phyloP scores from a whole-genome alignment of 768 basidiomycete species.

The Paxillus rubicundulus region DNA sequence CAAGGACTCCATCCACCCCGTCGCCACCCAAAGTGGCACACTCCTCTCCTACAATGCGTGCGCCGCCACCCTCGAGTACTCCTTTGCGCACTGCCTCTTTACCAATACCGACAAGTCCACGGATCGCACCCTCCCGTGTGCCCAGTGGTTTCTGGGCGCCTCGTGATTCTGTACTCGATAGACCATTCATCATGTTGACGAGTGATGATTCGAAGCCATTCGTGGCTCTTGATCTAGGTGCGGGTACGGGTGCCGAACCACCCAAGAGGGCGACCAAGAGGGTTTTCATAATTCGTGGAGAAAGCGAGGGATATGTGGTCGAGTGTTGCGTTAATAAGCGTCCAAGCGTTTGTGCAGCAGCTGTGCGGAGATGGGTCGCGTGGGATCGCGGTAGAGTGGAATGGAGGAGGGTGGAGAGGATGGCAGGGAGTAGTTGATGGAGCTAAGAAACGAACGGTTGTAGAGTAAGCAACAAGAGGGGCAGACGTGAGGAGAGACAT shows the following conservation, averaged over 20 bases:
- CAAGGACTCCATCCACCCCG: constrained; percentile 47
- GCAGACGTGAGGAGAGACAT: not conserved
- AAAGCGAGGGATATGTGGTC: constrained; percentile 85
- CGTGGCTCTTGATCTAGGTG: constrained; percentile 14
- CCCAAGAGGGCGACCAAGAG: constrained; percentile 79
- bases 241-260: constrained; percentile 8
- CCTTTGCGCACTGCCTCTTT: constrained; percentile 84
- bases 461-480: not conserved
- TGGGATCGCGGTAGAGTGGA: constrained; percentile 75
- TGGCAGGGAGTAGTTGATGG: constrained; percentile 92
- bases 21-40: constrained; percentile 34
- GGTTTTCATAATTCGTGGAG: constrained; percentile 91
- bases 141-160: constrained; percentile 62
- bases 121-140: constrained; percentile 86
- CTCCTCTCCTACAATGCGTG: constrained; percentile 70
- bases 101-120: constrained; percentile 81
- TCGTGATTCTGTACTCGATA: constrained; percentile 40
- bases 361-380: constrained; percentile 69
- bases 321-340: constrained; percentile 78
- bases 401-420: constrained; percentile 88
- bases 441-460: constrained; percentile 48
- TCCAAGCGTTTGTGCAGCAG: constrained; percentile 81
- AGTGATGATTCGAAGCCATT: constrained; percentile 30
- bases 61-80: constrained; percentile 76
- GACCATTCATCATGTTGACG: constrained; percentile 14